These are phyloP conservation scores for Candida stauntonica DNA, from an alignment of 805 yeast species.

Conservation along the genomic window DNA sequence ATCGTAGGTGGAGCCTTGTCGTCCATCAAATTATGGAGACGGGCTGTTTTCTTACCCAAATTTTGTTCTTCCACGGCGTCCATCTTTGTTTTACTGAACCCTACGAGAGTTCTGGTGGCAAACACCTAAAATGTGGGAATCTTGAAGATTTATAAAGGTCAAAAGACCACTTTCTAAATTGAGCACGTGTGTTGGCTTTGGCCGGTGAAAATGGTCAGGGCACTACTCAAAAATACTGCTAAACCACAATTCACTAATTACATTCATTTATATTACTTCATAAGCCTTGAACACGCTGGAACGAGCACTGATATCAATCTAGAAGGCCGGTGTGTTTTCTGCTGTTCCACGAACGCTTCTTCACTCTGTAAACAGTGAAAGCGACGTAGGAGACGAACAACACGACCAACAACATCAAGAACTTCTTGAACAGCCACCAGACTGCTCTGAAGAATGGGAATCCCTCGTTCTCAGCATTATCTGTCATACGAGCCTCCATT, in stretches of 20 bases:
- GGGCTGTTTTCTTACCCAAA: slow-evolving; percentile 44
- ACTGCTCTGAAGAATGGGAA: slow-evolving; percentile 25
- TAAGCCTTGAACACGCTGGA: too few relatives aligned
- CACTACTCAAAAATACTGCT: too few relatives aligned
- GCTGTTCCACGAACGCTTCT: slow-evolving; percentile 18
- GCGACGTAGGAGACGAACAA: slow-evolving; percentile 24
- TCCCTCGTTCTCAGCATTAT: slow-evolving; percentile 18
- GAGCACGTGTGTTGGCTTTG: slow-evolving; percentile 5
- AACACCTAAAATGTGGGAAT: too few relatives aligned
- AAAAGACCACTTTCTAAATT: slow-evolving; percentile 9
- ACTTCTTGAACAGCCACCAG: slow-evolving; percentile 37
- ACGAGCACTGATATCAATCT: slow-evolving; percentile 17
- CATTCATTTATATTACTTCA: too few relatives aligned
- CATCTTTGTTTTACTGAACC: neutral
- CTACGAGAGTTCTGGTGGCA: too few relatives aligned
- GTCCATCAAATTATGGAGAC: slow-evolving; percentile 53
- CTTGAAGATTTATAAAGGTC: too few relatives aligned
- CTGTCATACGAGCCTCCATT: slow-evolving; percentile 22
- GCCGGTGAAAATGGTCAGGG: too few relatives aligned
- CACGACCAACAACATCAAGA: slow-evolving; percentile 23
- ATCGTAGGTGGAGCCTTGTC: slow-evolving; percentile 49
- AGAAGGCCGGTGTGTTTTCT: slow-evolving; percentile 24
- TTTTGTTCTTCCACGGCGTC: slow-evolving; percentile 1
- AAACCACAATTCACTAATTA: too few relatives aligned
- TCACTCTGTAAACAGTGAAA: slow-evolving; percentile 28